These are phyloP conservation scores for Saccharomycopsis sp. DNA, from an alignment of 805 yeast genomes.

Conservation along the genomic window DNA sequence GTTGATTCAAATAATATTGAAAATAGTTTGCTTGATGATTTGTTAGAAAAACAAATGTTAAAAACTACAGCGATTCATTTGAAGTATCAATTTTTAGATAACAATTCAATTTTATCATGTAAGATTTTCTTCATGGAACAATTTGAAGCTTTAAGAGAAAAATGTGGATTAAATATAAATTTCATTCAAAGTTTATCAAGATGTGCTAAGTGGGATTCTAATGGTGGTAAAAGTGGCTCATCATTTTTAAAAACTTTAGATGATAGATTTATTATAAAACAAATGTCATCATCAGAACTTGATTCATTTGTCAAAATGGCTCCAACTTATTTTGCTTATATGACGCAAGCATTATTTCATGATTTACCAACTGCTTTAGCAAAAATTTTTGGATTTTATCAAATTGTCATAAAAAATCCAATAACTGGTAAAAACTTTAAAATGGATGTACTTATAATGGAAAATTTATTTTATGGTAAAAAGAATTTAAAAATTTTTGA, in stretches of 20 bases:
- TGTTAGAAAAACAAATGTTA: constrained; percentile 58
- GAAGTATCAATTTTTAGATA: constrained; percentile 86
- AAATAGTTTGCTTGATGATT: neutral
- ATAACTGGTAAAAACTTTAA: constrained; percentile 65
- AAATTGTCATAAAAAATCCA: constrained; percentile 77
- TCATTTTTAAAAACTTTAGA: constrained; percentile 88
- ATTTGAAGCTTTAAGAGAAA: constrained; percentile 83
- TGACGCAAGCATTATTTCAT: constrained; percentile 90
- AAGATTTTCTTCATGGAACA: constrained; percentile 90
- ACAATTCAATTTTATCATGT: constrained; percentile 73
- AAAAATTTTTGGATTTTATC: constrained; percentile 92
- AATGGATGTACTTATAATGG: constrained; percentile 92
- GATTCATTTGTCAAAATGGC: constrained; percentile 94
- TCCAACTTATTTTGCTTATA: constrained; percentile 91
- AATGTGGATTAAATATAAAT: constrained; percentile 59
- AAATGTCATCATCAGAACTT: constrained; percentile 74
- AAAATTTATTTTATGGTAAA: constrained; percentile 78
- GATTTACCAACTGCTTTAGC: constrained; percentile 92
- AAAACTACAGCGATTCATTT: constrained; percentile 83
- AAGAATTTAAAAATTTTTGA: constrained; percentile 84
- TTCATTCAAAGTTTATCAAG: constrained; percentile 86
- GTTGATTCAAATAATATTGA: too few relatives aligned
- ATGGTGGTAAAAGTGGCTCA: constrained; percentile 96
- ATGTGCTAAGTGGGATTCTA: constrained; percentile 91
- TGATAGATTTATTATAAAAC: constrained; percentile 81